A percentile compares a stretch with the other conserved stretches of the same genome.
These are phyloP conservation scores for Athelia sp. DNA, from an alignment of 1,284 basidiomycete genomes.

Conservation along the genomic window DNA sequence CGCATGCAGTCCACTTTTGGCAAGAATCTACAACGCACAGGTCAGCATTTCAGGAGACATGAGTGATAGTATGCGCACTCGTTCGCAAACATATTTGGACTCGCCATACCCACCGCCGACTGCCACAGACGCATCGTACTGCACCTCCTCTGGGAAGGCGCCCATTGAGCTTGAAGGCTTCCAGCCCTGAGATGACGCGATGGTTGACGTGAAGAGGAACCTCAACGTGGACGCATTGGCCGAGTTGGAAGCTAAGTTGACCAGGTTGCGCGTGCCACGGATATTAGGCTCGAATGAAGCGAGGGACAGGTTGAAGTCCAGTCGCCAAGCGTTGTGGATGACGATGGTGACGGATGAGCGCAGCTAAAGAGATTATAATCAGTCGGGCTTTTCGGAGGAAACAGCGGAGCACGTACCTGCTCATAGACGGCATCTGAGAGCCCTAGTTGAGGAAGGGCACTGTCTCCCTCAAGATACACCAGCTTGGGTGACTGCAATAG, in stretches of 20 bases:
- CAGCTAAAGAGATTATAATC: too few relatives aligned
- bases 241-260: conserved; percentile 25
- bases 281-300: conserved; percentile 32
- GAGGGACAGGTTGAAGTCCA: conserved; percentile 36
- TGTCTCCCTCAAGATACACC: conserved; percentile 12
- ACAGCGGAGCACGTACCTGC: too few relatives aligned
- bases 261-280: conserved; percentile 27
- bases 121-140: conserved; percentile 15
- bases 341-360: conserved; percentile 10
- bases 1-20: conserved; percentile 19
- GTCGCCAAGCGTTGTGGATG: conserved; percentile 30
- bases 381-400: too few relatives aligned
- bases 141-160: conserved; percentile 25
- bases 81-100: conserved; percentile 28
- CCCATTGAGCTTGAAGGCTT: conserved; percentile 13
- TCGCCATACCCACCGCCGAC: conserved; percentile 27
- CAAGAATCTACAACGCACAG: conserved; percentile 16
- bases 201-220: conserved; percentile 27
- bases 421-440: conserved; percentile 1
- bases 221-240: conserved; percentile 7
- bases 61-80: conserved; percentile 24
- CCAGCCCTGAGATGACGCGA: conserved; percentile 20
- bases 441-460: conserved; percentile 1
- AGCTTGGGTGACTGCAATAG: conserved; percentile 15
- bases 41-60: neutral